These are phyloP conservation scores for Didymella keratinophila DNA, from an alignment of 2,329 filamentous ascomycete species.

Conservation along the genomic window DNA sequence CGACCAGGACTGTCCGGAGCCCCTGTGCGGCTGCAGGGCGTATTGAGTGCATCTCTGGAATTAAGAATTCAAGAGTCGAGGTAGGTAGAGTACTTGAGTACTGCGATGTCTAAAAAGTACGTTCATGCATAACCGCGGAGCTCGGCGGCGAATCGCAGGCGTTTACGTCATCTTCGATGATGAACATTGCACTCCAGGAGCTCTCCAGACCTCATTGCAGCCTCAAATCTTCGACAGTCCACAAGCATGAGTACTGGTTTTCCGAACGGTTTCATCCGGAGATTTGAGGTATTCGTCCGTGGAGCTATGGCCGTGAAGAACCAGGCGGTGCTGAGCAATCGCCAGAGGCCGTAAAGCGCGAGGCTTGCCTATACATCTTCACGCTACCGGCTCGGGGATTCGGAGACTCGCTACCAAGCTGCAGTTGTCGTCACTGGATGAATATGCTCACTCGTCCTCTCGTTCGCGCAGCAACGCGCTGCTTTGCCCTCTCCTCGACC, in stretches of 20 bases:
- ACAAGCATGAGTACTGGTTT: background rate
- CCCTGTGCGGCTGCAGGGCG: conserved; percentile 32
- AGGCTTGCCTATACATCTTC: conserved; percentile 8
- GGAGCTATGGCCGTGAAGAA: conserved; percentile 5
- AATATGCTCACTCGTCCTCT: conserved; percentile 16
- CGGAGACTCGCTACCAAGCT: background rate
- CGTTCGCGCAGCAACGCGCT: conserved; percentile 11
- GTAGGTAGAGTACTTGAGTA: conserved; percentile 7
- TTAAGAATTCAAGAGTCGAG: background rate
- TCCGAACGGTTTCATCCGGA: background rate
- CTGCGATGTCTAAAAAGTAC: conserved; percentile 10
- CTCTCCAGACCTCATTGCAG: background rate
- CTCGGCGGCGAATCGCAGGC: conserved; percentile 22
- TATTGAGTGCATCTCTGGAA: conserved; percentile 30
- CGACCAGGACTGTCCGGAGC: conserved; percentile 36
- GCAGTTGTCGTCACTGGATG: background rate
- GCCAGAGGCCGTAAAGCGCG: conserved; percentile 14
- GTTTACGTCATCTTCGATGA: conserved; percentile 29
- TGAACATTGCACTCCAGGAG: conserved; percentile 5
- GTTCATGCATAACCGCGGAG: conserved; percentile 3
- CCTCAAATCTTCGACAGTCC: background rate
- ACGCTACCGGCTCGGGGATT: conserved; percentile 3
- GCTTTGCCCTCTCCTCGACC: conserved; percentile 10
- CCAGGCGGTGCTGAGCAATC: conserved; percentile 16
- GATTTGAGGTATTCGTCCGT: conserved; percentile 1